Percentiles rank a stretch among this genome's conserved stretches.
Evolutionary conservation across 2,329 filamentous ascomycete genomes (phyloP).

Genomic region (Bipolaris zeicola): DNA sequence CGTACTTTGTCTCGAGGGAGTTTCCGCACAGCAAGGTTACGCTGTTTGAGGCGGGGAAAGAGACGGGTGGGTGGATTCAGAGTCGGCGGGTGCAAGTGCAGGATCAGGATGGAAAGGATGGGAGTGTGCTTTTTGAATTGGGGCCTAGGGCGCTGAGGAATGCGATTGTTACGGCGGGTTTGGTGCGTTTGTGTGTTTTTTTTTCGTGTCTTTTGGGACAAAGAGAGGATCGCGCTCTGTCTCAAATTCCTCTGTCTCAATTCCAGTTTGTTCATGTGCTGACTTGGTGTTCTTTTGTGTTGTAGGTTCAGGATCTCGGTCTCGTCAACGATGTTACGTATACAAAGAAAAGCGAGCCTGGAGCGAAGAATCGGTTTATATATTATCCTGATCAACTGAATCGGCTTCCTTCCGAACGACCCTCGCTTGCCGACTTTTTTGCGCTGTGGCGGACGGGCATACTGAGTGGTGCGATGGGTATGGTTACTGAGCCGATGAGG

Average conservation of each 20-base stretch:
- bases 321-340: constrained; percentile 62
- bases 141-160: constrained; percentile 80
- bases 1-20: constrained; percentile 73
- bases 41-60: constrained; percentile 73
- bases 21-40: constrained; percentile 75
- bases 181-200: constrained; percentile 60
- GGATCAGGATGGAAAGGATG: constrained; percentile 51
- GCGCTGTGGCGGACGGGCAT: constrained; percentile 59
- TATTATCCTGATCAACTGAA: constrained; percentile 88
- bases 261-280: constrained; percentile 3
- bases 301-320: constrained; percentile 63
- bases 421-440: constrained; percentile 37
- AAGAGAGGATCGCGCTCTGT: too few species aligned
- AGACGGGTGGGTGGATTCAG: constrained; percentile 83
- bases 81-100: constrained; percentile 67
- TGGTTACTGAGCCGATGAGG: constrained; percentile 46
- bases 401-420: constrained; percentile 35
- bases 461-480: constrained; percentile 55
- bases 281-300: constrained; percentile 15
- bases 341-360: constrained; percentile 57
- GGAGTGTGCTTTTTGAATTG: constrained; percentile 74
- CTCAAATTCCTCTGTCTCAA: too few species aligned
- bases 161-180: constrained; percentile 69
- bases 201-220: neutral
- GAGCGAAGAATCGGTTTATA: constrained; percentile 72